Evolutionary conservation across 805 yeast genomes (phyloP), one percentile per base, ranked within the genome.

Genomic region (Ogataea methylovora): DNA sequence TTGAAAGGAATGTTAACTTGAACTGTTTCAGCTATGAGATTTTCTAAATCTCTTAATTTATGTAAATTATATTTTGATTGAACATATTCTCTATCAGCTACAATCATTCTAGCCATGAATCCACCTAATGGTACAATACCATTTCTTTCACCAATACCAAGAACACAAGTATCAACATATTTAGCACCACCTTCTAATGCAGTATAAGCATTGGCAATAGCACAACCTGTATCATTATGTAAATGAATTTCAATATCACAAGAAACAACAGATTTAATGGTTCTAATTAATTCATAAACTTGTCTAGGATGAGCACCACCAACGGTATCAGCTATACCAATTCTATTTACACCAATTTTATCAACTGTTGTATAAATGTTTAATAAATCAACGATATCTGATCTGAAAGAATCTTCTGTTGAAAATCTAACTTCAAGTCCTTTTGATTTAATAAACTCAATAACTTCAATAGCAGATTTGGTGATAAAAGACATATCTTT

Each of bases 281-380:
- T 72, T 57, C 70, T 69, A 41, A 73, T 75, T 49, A 73, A 64
- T 52, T 73, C 78, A 49, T 70, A 73, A 28, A 73, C 79, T 52
- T 73, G 79, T 63, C 79, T 67, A 43, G 78, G 77, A 56, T 73
- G 71, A 35, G 79, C 79, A 52, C 79, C 72, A 37, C 79, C 79
- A 38, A 73, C 77, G 30, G 79, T 73, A 56, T 73, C 79, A 33
- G 79, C 78, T 53, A 73, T 72, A 56, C 79, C 79, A 33, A 73
- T 75, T 62, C 79, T 65, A 56, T 73, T 67, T 24, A 73, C 79
- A 36, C 79, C 79, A 34, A 73, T 70, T 53, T 73, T 73, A 54
- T 71, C 76, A 36, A 73, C 78, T n/a, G 77, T 70, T 50, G 71
- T 67, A 58, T 73, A 73, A 36, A 73, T 73, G 49, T 73, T 72